Conservation (phyloP, 805 yeast genomes). For the Teunomyces gatunensis region DNA sequence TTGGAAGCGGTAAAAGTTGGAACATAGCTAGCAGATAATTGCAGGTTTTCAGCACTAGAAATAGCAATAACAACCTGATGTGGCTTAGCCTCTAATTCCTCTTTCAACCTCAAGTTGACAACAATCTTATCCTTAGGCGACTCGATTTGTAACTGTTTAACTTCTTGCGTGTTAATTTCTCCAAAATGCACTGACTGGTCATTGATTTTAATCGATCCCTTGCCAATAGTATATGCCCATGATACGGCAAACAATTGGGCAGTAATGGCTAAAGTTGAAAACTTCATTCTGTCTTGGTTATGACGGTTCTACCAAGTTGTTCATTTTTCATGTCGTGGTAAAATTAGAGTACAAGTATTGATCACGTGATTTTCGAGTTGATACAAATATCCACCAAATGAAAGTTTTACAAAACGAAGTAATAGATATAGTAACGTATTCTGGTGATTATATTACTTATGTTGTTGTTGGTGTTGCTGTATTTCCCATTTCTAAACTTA, state of each 20-base stretch:
- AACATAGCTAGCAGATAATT: conserved; percentile 31
- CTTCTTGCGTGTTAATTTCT: conserved; percentile 28
- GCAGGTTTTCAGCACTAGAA: conserved; percentile 22
- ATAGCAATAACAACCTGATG: conserved; percentile 34
- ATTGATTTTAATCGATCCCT: conserved; percentile 29
- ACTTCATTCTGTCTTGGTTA: conserved; percentile 18
- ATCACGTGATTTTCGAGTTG: background rate
- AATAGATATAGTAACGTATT: too few relatives aligned
- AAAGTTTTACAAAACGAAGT: too few relatives aligned
- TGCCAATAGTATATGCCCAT: conserved; percentile 26
- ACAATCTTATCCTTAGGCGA: conserved; percentile 31
- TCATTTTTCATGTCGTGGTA: conserved; percentile 1
- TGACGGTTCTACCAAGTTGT: background rate
- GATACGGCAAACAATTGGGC: conserved; percentile 20
- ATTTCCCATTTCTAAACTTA: too few relatives aligned
- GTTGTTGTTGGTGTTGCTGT: too few relatives aligned
- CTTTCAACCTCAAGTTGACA: conserved; percentile 24
- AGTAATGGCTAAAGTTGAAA: conserved; percentile 13
- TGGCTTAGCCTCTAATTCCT: conserved; percentile 21
- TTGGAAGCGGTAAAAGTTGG: conserved; percentile 25
- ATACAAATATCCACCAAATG: too few relatives aligned
- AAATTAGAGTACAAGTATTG: background rate
- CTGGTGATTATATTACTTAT: too few relatives aligned
- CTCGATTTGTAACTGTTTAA: conserved; percentile 28
- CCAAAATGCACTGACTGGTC: conserved; percentile 25